Base-by-base conservation (phyloP, 2,329 filamentous ascomycete species). In the Calonectria honghensis region DNA sequence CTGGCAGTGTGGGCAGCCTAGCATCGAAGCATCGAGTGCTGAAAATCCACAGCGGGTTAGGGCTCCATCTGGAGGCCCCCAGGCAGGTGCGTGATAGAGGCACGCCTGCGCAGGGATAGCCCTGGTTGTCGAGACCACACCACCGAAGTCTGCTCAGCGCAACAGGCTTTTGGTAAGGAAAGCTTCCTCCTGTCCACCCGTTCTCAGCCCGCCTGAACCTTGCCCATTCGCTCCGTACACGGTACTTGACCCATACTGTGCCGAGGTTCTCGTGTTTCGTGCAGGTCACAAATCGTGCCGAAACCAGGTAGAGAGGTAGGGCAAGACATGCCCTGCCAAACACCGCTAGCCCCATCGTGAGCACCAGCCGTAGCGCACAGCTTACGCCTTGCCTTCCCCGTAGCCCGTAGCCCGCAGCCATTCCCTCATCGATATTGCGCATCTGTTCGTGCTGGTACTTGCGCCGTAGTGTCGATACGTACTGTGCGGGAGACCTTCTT, bases 81-180 rank as follows among this genome's bases (percentile, higher is more conserved):
- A 37, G 73, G 54, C n/a, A n/a, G 50, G 51, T 50, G 24, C 24
- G n/a, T 67, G 73, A 77, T 81, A 81, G 75, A 66, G 65, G 54
- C 77, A 80, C 79, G 73, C 76, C 79, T 70, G 57, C 68, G 48
- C 79, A 81, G 75, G 79, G 79, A 73, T 80, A 51, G 68, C 72
- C 78, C 79, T 79, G 75, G 68, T 75, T 74, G 69, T 48, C 65
- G 73, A 73, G 59, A 73, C 79, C 77, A 79, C 79, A 80, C 68
- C 65, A 72, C 69, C 52, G 69, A 63, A 51, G 70, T 68, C 68
- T 76, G 76, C 78, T 78, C 76, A 79, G 77, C 78, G 70, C 75
- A 73, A 73, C 69, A 79, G 74, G 78, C 70, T 77, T 69, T 54
- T 24, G 31, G 41, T 54, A 64, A 68, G 68, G 74, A 75, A 78